Conservation (phyloP, 805 yeast genomes). For the Cyberlindnera misumaiensis region DNA sequence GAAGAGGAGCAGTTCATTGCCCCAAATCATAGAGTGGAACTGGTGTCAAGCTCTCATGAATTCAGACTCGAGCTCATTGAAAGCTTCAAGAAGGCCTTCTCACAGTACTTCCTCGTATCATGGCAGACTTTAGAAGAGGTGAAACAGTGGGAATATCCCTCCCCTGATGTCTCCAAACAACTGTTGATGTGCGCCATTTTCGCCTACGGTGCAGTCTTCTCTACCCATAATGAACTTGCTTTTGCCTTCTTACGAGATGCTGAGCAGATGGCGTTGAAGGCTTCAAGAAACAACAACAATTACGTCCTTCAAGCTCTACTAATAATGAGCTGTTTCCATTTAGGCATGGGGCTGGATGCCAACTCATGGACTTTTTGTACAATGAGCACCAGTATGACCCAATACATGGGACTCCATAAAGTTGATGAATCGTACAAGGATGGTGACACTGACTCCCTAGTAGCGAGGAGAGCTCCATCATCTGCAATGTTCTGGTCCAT, state of each 20-base stretch:
- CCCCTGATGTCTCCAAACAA: conserved; percentile 20
- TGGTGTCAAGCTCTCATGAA: not conserved
- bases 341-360: conserved; percentile 29
- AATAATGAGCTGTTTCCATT: conserved; percentile 26
- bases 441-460: too few species aligned
- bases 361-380: conserved; percentile 28
- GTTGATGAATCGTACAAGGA: too few species aligned
- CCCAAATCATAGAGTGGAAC: not conserved
- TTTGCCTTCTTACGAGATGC: conserved; percentile 19
- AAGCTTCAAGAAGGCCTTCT: conserved; percentile 22
- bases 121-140: conserved; percentile 17
- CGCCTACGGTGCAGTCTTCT: conserved; percentile 24
- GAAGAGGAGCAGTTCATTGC: not conserved
- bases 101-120: conserved; percentile 23
- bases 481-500: conserved; percentile 24
- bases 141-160: conserved; percentile 23
- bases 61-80: conserved; percentile 7
- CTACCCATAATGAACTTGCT: conserved; percentile 11
- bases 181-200: conserved; percentile 24
- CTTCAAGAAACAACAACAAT: conserved; percentile 18
- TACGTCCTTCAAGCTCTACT: conserved; percentile 23
- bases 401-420: conserved; percentile 23
- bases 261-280: conserved; percentile 7
- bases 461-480: too few species aligned
- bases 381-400: conserved; percentile 26